Evolutionary conservation across 257 asterid species (phyloP), one percentile per base, ranked within the genome.

Genomic region (Gentiana straminea): DNA sequence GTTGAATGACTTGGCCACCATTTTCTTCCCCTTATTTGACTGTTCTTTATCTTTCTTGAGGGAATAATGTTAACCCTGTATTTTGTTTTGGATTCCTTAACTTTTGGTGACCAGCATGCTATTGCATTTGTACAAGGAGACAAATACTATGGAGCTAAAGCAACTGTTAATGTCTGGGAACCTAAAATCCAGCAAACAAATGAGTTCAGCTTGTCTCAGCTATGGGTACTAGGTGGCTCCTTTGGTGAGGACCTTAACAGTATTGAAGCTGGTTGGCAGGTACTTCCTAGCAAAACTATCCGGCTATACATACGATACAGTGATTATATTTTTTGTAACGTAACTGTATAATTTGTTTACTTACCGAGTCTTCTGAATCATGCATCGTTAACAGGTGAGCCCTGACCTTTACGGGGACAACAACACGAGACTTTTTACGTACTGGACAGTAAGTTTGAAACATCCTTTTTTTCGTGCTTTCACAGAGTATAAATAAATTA

Each of bases 161-260:
- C 94, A 35, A 84, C 94, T 11, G 82, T 84, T 54, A 82, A 84
- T 57, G 93, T 87, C 33, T 87, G 96, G 96, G 94, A 82, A 67
- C 96, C 96, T 12, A 75, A 80, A 68, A 78, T 84, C 55, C 94
- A 84, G 62, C 96, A 84, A 71, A 69, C 92, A 50, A 81, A 84
- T 57, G 96, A 87, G 79, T 82, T 84, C 71, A 87, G 96, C 70
- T 68, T 80, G 72, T 84, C 96, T 51, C 96, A 87, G 75, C 75
- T 87, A 66, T 87, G 96, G 96, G 77, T 87, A 35, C 68, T 83
- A 41, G 92, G 96, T 13, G 96, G 96, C 57, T 84, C 94, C 47
- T 84, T 81, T 57, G 94, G 94, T 37, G 89, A 84, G 76, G 92
- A 81, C 70, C 95, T 86, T 45, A 84, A 86, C 72, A 86, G 95